phyloP scores from a whole-genome alignment of 768 basidiomycete genomes.

The Saitozyma sp. region DNA sequence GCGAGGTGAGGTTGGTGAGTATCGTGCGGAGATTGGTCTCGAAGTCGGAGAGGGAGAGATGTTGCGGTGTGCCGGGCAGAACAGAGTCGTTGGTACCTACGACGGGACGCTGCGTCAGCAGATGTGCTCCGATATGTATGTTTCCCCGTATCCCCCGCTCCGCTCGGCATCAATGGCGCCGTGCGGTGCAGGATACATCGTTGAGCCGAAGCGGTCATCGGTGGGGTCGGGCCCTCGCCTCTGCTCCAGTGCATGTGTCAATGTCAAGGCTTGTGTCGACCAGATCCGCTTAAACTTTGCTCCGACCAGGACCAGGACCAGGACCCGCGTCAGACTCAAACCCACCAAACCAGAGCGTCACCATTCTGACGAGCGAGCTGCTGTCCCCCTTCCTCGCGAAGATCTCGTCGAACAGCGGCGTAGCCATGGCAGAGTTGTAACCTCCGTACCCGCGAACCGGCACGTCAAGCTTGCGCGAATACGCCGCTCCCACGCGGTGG shows the following conservation, averaged over 20 bases:
- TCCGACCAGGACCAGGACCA: too few relatives aligned
- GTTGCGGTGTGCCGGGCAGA: background rate
- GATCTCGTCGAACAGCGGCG: constrained; percentile 27
- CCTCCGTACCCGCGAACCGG: constrained; percentile 36
- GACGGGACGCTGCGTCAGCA: too few relatives aligned
- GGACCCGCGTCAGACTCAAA: too few relatives aligned
- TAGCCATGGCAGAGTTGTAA: constrained; percentile 21
- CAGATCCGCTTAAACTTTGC: too few relatives aligned
- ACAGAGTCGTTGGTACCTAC: constrained; percentile 16
- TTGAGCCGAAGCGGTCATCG: background rate
- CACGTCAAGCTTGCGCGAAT: constrained; percentile 22
- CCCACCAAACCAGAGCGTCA: constrained; percentile 41
- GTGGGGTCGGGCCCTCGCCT: too few relatives aligned
- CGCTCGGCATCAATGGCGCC: constrained; percentile 25
- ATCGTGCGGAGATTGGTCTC: constrained; percentile 18
- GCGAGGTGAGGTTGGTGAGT: constrained; percentile 25
- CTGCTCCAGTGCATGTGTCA: too few relatives aligned
- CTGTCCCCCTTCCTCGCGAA: constrained; percentile 27
- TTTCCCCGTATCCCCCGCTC: background rate
- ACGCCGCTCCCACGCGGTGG: constrained; percentile 17
- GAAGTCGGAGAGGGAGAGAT: constrained; percentile 21
- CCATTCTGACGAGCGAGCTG: constrained; percentile 18
- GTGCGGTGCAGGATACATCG: background rate
- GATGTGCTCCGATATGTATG: too few relatives aligned
- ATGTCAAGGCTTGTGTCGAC: too few relatives aligned